A percentile compares a stretch with the other conserved stretches of the same genome.
Conservation (phyloP, 2,329 filamentous ascomycete genomes). For the Hansfordia pulvinata region DNA sequence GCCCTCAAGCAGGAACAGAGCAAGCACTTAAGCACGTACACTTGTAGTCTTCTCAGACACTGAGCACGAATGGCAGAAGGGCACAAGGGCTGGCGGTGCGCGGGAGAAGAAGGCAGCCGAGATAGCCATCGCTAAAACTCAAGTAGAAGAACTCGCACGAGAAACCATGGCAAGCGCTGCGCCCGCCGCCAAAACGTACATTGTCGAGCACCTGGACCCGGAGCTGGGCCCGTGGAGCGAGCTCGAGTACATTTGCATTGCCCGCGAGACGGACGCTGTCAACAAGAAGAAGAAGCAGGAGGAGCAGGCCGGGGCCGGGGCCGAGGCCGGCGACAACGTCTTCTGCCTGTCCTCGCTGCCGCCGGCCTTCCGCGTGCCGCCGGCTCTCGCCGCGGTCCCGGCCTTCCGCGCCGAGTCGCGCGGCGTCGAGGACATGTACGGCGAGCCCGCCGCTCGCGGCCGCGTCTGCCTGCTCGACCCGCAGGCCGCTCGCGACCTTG, state of each 20-base stretch:
- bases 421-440: constrained; percentile 73
- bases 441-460: constrained; percentile 6
- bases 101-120: too few species aligned
- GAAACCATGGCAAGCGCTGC: neutral
- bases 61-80: too few species aligned
- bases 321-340: constrained; percentile 44
- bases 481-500: constrained; percentile 65
- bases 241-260: constrained; percentile 83
- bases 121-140: too few species aligned
- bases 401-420: constrained; percentile 60
- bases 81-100: too few species aligned
- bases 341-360: constrained; percentile 81
- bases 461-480: constrained; percentile 86
- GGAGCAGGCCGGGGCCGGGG: constrained; percentile 52
- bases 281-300: too few species aligned
- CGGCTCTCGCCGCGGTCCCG: constrained; percentile 35
- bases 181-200: constrained; percentile 53
- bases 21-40: too few species aligned
- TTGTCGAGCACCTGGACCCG: constrained; percentile 92
- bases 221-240: constrained; percentile 91
- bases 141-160: neutral
- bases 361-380: constrained; percentile 49
- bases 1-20: too few species aligned
- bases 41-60: too few species aligned
- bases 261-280: too few species aligned